Base-by-base conservation (phyloP, 2,329 filamentous ascomycete genomes). In the Rutstroemia sydowiana region DNA sequence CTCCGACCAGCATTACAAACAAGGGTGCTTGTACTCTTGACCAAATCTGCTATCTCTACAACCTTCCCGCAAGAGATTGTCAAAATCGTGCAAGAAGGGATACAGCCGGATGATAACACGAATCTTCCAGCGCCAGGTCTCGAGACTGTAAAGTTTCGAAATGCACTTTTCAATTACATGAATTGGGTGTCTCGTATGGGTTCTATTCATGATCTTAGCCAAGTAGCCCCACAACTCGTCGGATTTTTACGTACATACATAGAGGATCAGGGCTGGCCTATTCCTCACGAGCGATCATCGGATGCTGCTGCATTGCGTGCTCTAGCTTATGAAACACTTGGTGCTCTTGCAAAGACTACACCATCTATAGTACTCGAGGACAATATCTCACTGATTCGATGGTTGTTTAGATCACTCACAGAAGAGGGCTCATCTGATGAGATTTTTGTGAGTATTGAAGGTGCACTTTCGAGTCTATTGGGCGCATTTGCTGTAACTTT, bases 251-350 rank as follows among this genome's bases (percentile, higher is more conserved):
- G 79, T 57, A 76, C 79, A 21, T 96, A 89, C 64, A 82, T 95
- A 50, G 77, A 85, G 57, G 76, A 78, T 30, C 88, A 95, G 67
- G 90, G 90, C 5, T 96, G 91, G 91, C 91, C 91, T 2, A 71
- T 71, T 18, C 78, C 84, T 1, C 70, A 80, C 48, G 77, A 81
- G 57, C 66, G 75, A 47, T 76, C 78, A 2, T 68, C 74, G 10
- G 81, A 85, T 44, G 80, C 84, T 49, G 72, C 84, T 49, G 76
- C 79, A 3, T 73, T 95, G 40, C 82, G 92, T 37, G 84, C 84
- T 5, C 84, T 87, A 63, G 90, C 87, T 1, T 97, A 96, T 67
- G 92, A 97, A 66, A 90, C 88, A 0, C 88, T 97, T 36, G 93
- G 92, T 0, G 78, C 93, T 13, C 70, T 97, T 21, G 83, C 87